Conservation (phyloP, 2,329 filamentous ascomycete genomes). For the Epichloe glyceriae region DNA sequence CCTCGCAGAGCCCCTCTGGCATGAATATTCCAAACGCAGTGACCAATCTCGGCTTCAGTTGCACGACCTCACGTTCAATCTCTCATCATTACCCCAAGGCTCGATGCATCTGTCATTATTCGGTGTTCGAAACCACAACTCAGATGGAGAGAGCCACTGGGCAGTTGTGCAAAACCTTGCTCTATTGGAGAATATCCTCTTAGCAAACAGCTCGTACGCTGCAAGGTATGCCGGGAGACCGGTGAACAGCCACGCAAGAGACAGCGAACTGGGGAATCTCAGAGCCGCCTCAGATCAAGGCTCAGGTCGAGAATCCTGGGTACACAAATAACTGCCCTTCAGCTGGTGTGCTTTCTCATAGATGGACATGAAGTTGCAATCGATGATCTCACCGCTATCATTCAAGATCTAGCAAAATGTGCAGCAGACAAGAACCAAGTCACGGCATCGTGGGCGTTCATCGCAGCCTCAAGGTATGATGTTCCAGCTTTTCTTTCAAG, state of each 20-base stretch:
- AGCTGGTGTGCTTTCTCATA: conserved; percentile 45
- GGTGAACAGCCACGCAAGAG: conserved; percentile 40
- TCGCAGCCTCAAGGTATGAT: conserved; percentile 64
- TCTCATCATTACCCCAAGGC: conserved; percentile 28
- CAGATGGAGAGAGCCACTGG: conserved; percentile 47
- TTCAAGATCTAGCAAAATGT: conserved; percentile 44
- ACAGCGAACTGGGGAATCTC: conserved; percentile 28
- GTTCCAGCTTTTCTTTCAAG: neutral
- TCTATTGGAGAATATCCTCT: conserved; percentile 38
- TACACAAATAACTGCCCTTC: conserved; percentile 38
- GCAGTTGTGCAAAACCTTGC: conserved; percentile 45
- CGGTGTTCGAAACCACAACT: conserved; percentile 38
- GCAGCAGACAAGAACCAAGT: conserved; percentile 56
- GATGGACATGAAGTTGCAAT: conserved; percentile 29
- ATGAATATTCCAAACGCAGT: conserved; percentile 62
- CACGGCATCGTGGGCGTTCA: conserved; percentile 68
- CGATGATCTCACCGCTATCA: conserved; percentile 39
- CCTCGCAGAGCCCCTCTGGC: conserved; percentile 58
- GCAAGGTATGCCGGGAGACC: conserved; percentile 14
- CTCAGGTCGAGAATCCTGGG: conserved; percentile 31
- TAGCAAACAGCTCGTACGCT: conserved; percentile 13
- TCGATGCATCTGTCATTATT: conserved; percentile 38
- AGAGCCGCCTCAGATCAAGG: conserved; percentile 35
- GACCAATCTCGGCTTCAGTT: conserved; percentile 62
- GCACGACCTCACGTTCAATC: conserved; percentile 56